Evolutionary conservation across 169 alveolate genomes (phyloP).

Genomic region (Plasmodium cynomolgi): DNA sequence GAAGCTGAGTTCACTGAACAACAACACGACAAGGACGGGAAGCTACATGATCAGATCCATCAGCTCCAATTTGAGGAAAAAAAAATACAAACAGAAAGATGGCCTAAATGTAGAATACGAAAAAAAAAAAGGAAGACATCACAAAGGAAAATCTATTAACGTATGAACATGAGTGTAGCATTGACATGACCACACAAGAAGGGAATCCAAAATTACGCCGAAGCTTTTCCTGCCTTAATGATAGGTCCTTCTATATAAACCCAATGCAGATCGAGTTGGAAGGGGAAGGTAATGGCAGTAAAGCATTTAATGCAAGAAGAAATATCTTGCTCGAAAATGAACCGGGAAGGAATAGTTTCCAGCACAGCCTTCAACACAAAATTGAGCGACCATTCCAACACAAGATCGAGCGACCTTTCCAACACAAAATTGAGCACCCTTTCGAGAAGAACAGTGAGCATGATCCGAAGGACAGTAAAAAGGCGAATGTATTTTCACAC

Average conservation of each 20-base stretch:
- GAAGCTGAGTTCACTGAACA: neutral
- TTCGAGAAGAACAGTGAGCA: neutral
- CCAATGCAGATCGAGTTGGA: constrained; percentile 11
- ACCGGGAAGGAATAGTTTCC: neutral
- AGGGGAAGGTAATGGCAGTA: neutral
- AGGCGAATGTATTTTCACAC: constrained; percentile 47
- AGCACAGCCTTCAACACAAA: neutral
- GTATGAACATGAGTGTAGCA: constrained; percentile 33
- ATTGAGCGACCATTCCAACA: neutral
- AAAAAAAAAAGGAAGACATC: constrained; percentile 70
- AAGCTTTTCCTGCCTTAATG: constrained; percentile 55
- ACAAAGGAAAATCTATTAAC: constrained; percentile 71
- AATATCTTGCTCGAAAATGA: neutral
- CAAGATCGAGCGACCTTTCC: neutral
- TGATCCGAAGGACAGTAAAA: constrained; percentile 6
- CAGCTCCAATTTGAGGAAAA: constrained; percentile 61
- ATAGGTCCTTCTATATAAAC: constrained; percentile 18
- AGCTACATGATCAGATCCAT: constrained; percentile 57
- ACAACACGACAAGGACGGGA: constrained; percentile 5
- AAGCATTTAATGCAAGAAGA: neutral
- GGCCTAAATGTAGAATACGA: constrained; percentile 43
- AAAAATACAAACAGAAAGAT: constrained; percentile 22
- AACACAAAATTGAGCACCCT: neutral
- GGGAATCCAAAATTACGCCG: neutral
- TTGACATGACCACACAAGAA: neutral